Evolutionary conservation across 1,139 yeast species (phyloP), one percentile per base, ranked within the genome.

Genomic region (Pichia kudriavzevii): DNA sequence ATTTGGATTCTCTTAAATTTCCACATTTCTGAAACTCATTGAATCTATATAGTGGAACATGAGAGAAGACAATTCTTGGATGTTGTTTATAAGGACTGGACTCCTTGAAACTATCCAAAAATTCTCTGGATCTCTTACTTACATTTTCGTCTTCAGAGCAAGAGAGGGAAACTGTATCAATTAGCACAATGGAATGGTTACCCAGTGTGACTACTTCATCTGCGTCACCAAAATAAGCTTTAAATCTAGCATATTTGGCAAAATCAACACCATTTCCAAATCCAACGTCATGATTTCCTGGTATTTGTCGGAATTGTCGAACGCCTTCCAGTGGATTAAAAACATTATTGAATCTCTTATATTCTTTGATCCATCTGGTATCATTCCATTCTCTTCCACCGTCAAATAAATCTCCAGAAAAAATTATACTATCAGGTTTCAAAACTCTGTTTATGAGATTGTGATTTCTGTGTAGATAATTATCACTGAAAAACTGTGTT

Each of bases 271-370:
- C 73, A 39, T 76, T 72, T 23, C 94, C 94, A 56, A 81, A 88
- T 1, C 98, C 98, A 46, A 91, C 84, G 55, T 91, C 98, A 55
- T 91, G 98, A 52, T 91, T 91, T 2, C 98, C 98, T 0, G 97
- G 95, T 10, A 91, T 59, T 2, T 79, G 72, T 49, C 70, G 65
- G 28, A 47, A 42, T 19, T 45, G 45, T 51, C 60, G 24, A 59
- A 61, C 30, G 59, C 74, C 59, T 48, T 61, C 44, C 61, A 72
- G 51, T 18, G 59, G 59, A 14, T 72, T 70, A 54, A 82, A 91
- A 2, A 91, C 72, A 2, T 57, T 47, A 48, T 71, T 69, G 56
- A 83, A 91, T 37, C 98, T 62, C 19, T 56, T 52, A 49, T 69
- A 79, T 55, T 91, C 97, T n/a, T 66, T 60, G 23, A 69, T 52